These are phyloP conservation scores for Hygrophorus russula DNA, from an alignment of 768 basidiomycete genomes.

Conservation along the genomic window DNA sequence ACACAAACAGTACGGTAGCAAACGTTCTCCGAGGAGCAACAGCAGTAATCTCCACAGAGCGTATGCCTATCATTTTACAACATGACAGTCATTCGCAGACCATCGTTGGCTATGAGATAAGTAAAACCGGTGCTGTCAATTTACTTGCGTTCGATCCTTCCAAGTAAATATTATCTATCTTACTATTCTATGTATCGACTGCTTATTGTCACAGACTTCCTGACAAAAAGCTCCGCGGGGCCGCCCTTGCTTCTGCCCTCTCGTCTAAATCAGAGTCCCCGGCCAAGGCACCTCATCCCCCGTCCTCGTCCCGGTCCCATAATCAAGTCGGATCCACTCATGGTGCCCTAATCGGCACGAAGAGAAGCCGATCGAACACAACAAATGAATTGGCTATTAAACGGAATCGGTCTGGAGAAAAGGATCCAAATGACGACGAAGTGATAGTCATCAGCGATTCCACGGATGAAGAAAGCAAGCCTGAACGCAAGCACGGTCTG, in stretches of 20 bases:
- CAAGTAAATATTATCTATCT: conserved; percentile 25
- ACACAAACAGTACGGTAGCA: conserved; percentile 22
- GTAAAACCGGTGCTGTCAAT: conserved; percentile 42
- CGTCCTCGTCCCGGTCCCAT: neutral
- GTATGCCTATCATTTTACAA: conserved; percentile 78
- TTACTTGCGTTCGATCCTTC: conserved; percentile 76
- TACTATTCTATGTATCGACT: neutral
- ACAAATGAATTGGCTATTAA: conserved; percentile 1
- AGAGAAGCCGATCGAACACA: neutral
- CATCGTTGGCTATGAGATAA: conserved; percentile 74
- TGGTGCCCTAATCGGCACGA: neutral
- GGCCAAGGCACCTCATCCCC: neutral
- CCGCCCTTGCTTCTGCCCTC: neutral
- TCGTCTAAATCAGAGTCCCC: neutral
- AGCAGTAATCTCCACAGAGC: conserved; percentile 44
- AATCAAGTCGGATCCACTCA: neutral
- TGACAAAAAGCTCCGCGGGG: conserved; percentile 9
- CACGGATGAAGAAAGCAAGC: neutral
- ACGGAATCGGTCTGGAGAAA: conserved; percentile 6
- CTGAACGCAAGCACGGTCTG: conserved; percentile 4
- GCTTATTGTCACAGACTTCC: conserved; percentile 12
- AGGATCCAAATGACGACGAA: conserved; percentile 20
- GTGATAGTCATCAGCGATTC: conserved; percentile 14
- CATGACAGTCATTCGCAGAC: conserved; percentile 80
- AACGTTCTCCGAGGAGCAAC: conserved; percentile 40